These are phyloP conservation scores for Kwoniella botswanensis DNA, from an alignment of 768 basidiomycete genomes.

Conservation along the genomic window DNA sequence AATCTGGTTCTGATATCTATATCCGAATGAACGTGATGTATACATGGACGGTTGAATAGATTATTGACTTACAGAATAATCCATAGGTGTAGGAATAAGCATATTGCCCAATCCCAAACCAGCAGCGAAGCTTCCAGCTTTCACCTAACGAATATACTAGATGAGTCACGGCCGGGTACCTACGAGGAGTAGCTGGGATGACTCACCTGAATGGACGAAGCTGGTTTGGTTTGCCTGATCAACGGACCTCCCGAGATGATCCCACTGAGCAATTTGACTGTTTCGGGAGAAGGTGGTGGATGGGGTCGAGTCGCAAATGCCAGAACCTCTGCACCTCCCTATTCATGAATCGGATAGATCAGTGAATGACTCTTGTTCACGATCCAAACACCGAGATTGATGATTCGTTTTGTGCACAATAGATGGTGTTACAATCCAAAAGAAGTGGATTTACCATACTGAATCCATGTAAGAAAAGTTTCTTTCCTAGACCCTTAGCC, in stretches of 20 bases:
- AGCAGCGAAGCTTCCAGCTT: constrained; percentile 41
- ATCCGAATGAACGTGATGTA: too few relatives aligned
- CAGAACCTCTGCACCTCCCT: constrained; percentile 50
- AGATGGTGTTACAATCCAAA: background rate
- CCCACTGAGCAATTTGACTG: constrained; percentile 37
- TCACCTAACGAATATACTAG: constrained; percentile 25
- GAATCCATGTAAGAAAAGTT: constrained; percentile 50
- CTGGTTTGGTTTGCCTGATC: constrained; percentile 42
- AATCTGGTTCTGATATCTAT: too few relatives aligned
- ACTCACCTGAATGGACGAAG: constrained; percentile 37
- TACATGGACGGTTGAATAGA: too few relatives aligned
- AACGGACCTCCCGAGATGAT: constrained; percentile 44
- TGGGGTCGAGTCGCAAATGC: constrained; percentile 44
- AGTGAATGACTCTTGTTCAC: too few relatives aligned
- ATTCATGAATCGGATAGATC: background rate
- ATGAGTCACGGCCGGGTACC: background rate
- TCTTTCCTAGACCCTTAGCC: constrained; percentile 32
- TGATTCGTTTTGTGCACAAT: background rate
- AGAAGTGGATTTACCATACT: constrained; percentile 44
- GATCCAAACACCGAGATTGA: background rate
- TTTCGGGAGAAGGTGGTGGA: constrained; percentile 34
- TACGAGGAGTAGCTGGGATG: background rate
- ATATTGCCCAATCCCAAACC: constrained; percentile 38
- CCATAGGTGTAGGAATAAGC: constrained; percentile 46
- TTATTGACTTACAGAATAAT: constrained; percentile 38